Evolutionary conservation across 2,329 filamentous ascomycete species (phyloP).

Genomic region (Botrytis elliptica): DNA sequence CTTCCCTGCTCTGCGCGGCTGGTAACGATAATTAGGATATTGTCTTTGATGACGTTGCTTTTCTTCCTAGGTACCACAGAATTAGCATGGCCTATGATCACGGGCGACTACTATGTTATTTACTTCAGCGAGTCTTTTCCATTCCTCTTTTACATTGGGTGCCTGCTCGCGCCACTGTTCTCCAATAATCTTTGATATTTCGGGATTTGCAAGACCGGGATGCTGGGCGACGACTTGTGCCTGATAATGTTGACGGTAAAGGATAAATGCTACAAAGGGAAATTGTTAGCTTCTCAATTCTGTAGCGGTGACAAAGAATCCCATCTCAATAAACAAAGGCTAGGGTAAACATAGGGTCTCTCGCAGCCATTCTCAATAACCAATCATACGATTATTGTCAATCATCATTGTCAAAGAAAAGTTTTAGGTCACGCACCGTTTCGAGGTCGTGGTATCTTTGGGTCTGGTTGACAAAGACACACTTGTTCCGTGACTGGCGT

Average conservation of each 20-base stretch:
- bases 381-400: conserved; percentile 28
- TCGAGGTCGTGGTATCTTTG: conserved; percentile 68
- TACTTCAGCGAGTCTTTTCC: conserved; percentile 86
- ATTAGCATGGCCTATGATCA: conserved; percentile 2
- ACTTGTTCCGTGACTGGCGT: conserved; percentile 45
- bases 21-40: conserved; percentile 93
- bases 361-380: conserved; percentile 17
- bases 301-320: conserved; percentile 30
- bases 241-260: conserved; percentile 94
- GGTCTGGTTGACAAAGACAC: conserved; percentile 69
- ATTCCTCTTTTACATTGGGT: conserved; percentile 73
- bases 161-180: conserved; percentile 78
- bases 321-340: conserved; percentile 28
- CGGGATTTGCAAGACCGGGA: conserved; percentile 89
- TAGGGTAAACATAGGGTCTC: conserved; percentile 19
- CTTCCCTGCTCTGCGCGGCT: conserved; percentile 54
- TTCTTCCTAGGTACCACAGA: conserved; percentile 60
- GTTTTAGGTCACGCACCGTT: conserved; percentile 56
- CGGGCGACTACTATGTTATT: conserved; percentile 19
- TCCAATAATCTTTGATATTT: conserved; percentile 96
- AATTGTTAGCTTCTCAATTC: conserved; percentile 35
- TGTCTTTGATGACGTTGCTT: conserved; percentile 84
- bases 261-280: conserved; percentile 76
- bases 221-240: conserved; percentile 75
- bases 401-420: conserved; percentile 29